A percentile compares a stretch with the other conserved stretches of the same genome.
phyloP scores from a whole-genome alignment of 495 filamentous ascomycete species.

The Aspergillus panamensis region DNA sequence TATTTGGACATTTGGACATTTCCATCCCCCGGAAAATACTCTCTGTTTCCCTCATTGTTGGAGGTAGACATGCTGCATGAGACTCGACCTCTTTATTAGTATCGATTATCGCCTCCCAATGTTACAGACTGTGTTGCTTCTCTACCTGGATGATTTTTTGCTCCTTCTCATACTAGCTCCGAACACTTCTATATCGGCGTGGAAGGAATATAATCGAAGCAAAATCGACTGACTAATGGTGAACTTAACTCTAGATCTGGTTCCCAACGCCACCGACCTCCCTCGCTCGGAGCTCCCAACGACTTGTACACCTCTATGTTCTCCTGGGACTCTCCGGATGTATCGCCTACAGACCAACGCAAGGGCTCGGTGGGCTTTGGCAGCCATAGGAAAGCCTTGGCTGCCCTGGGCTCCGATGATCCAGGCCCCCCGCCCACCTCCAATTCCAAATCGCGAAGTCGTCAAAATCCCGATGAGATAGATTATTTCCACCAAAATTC shows the following conservation, averaged over 20 bases:
- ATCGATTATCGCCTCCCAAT: no score
- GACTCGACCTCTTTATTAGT: no score
- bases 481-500: constrained; percentile 35
- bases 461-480: constrained; percentile 25
- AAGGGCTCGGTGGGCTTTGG: constrained; percentile 36
- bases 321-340: constrained; percentile 44
- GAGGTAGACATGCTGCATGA: no score
- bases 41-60: no score
- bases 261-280: constrained; percentile 18
- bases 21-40: no score
- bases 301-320: constrained; percentile 42
- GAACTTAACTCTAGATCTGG: constrained; percentile 24
- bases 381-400: constrained; percentile 40
- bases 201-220: no score
- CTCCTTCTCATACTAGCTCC: no score
- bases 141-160: no score
- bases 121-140: no score
- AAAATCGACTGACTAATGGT: neutral
- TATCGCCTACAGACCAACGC: constrained; percentile 44
- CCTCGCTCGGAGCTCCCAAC: constrained; percentile 21
- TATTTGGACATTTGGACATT: neutral
- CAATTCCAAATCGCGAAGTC: constrained; percentile 28
- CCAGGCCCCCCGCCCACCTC: constrained; percentile 25
- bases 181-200: no score
- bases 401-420: constrained; percentile 33